Conservation (phyloP, 83 land plant genomes). For the Picea engelmannii region DNA sequence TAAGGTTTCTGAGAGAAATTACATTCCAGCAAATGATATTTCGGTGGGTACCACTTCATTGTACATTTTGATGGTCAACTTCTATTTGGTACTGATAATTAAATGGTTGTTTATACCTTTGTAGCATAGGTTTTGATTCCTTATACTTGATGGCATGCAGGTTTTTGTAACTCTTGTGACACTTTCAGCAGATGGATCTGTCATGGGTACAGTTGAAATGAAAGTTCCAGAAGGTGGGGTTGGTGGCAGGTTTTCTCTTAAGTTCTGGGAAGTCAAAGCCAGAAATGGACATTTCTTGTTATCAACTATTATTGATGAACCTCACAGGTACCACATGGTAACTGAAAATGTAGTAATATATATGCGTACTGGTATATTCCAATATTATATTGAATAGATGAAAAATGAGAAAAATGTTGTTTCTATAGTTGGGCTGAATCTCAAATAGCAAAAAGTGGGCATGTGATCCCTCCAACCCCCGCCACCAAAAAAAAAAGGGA, state of each 20-base stretch:
- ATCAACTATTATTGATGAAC: constrained; percentile 69
- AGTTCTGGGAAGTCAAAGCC: constrained; percentile 49
- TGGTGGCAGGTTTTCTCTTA: constrained; percentile 55
- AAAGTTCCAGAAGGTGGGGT: constrained; percentile 61
- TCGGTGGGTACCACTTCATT: constrained; percentile 31
- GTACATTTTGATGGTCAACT: neutral
- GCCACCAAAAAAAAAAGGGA: too few relatives aligned
- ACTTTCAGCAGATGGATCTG: constrained; percentile 61
- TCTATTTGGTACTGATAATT: neutral
- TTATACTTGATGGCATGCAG: constrained; percentile 27
- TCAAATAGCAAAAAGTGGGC: too few relatives aligned
- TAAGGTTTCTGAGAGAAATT: constrained; percentile 77
- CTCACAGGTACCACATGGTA: constrained; percentile 49
- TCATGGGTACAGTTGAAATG: constrained; percentile 64
- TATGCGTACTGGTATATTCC: neutral
- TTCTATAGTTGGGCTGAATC: too few relatives aligned
- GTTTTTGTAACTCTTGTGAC: constrained; percentile 39
- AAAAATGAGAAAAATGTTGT: neutral
- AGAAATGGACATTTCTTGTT: constrained; percentile 32
- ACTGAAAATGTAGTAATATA: neutral
- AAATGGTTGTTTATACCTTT: neutral
- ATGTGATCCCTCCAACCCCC: too few relatives aligned
- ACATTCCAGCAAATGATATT: constrained; percentile 56
- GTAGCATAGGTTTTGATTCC: neutral
- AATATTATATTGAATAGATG: neutral